phyloP scores from a whole-genome alignment of 495 filamentous ascomycete genomes.

The Trichoderma reesei region DNA sequence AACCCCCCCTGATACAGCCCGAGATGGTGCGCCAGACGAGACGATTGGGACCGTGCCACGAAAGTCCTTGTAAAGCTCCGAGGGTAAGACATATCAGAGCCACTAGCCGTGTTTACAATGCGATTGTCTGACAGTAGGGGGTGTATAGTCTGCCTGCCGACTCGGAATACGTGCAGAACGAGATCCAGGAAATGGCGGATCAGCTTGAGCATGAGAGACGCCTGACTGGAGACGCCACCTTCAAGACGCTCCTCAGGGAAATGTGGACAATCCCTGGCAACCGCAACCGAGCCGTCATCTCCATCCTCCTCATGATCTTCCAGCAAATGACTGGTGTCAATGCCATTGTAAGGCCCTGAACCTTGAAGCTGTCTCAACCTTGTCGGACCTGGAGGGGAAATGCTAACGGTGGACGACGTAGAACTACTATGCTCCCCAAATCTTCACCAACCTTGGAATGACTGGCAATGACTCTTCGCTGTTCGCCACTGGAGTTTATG shows the following conservation, averaged over 20 bases:
- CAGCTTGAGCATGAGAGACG: constrained; percentile 55
- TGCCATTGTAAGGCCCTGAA: constrained; percentile 22
- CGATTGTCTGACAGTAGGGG: constrained; percentile 10
- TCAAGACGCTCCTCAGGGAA: constrained; percentile 54
- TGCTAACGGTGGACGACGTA: constrained; percentile 9
- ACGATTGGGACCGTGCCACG: constrained; percentile 48
- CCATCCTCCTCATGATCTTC: constrained; percentile 57
- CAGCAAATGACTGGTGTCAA: constrained; percentile 64
- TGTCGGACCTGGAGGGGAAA: not conserved
- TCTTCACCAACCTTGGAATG: constrained; percentile 55
- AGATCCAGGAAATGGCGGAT: constrained; percentile 49
- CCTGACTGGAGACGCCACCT: constrained; percentile 43
- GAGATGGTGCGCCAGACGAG: constrained; percentile 49
- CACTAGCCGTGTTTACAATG: too few relatives aligned
- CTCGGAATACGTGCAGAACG: constrained; percentile 51
- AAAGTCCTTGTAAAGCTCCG: constrained; percentile 16
- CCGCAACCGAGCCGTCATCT: constrained; percentile 50
- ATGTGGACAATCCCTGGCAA: constrained; percentile 58
- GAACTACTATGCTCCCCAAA: constrained; percentile 65
- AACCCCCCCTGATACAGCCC: constrained; percentile 21
- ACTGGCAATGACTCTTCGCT: constrained; percentile 38
- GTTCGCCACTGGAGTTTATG: constrained; percentile 56
- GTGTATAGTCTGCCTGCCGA: constrained; percentile 28
- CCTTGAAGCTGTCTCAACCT: not conserved
- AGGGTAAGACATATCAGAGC: constrained; percentile 13